Evolutionary conservation across 139 green algal species (phyloP), one percentile per base, ranked within the genome.

Genomic region (Spirogloea muscicola): DNA sequence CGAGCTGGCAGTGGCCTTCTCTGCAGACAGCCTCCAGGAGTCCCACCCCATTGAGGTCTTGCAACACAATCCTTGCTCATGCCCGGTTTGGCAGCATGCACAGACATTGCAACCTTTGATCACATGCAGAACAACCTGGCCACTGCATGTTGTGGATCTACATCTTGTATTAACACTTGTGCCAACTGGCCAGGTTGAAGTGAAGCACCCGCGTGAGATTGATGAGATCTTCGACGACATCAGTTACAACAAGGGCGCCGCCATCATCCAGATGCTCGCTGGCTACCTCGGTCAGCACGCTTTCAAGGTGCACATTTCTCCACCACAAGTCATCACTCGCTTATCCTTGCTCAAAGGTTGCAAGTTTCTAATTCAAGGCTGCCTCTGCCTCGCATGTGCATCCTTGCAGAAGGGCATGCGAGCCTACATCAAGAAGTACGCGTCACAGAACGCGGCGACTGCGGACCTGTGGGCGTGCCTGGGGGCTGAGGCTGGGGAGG

Each of bases 181-280:
- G 46, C 21, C 21, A 55, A 55, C 46, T 21, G 38, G 6, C 7
- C 52, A 62, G 52, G 52, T 62, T 31, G 52, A 62, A 62, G 52
- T 74, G 5, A 16, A 7, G 4, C 25, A 68, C 38, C 31, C 55
- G 7, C 34, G 38, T 37, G 34, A 40, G 7, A 75, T 76, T 72
- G 41, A 31, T 2, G 29, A 79, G 63, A 65, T 84, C 9, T 79
- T 71, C 38, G 73, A 81, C 18, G 73, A 27, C 25, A 85, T 79
- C 9, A 46, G 68, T 68, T 92, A 95, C 64, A 52, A 87, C 21
- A 91, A 95, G 78, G 91, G 91, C 37, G 82, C 74, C 5, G 71
- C 84, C 2, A 82, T 96, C 52, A 81, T 96, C 57, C 86, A 88
- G 58, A 96, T 96, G 91, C 83, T 96, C 68, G 77, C 86, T 0